Evolutionary conservation across 2,329 filamentous ascomycete species (phyloP).

Genomic region (Phoma sp.): DNA sequence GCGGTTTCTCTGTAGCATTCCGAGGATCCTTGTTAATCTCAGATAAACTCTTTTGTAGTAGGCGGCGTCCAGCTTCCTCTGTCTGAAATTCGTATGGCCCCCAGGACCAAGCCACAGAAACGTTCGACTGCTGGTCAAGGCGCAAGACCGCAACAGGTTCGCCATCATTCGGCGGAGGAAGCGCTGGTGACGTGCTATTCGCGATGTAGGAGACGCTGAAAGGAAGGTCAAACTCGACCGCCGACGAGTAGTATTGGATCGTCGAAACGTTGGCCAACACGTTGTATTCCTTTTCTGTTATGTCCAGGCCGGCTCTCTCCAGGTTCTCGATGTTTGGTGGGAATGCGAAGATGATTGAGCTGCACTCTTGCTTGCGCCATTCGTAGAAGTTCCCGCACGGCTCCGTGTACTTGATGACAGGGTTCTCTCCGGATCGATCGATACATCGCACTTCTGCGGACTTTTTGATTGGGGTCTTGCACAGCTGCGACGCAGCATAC

Average conservation of each 20-base stretch:
- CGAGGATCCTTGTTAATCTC: constrained; percentile 47
- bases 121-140: constrained; percentile 35
- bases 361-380: constrained; percentile 44
- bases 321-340: constrained; percentile 44
- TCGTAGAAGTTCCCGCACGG: constrained; percentile 36
- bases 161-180: constrained; percentile 42
- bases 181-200: constrained; percentile 23
- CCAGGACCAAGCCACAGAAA: constrained; percentile 47
- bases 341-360: constrained; percentile 45
- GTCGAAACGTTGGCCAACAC: constrained; percentile 42
- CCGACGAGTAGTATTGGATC: constrained; percentile 47
- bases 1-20: constrained; percentile 30
- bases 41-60: constrained; percentile 41
- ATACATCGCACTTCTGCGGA: constrained; percentile 45
- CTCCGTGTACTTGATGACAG: constrained; percentile 43
- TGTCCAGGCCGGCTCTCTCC: constrained; percentile 40
- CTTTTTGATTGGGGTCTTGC: constrained; percentile 41
- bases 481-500: constrained; percentile 38
- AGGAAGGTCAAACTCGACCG: constrained; percentile 42
- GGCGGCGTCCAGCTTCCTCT: constrained; percentile 29
- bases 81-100: constrained; percentile 44
- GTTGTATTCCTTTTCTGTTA: constrained; percentile 41
- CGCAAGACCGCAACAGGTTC: constrained; percentile 45
- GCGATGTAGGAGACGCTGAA: constrained; percentile 46
- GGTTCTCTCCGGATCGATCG: constrained; percentile 42